A percentile compares a stretch with the other conserved stretches of the same genome.
These are phyloP conservation scores for Leishmania tropica DNA, from an alignment of 208 protist species.

Conservation along the genomic window DNA sequence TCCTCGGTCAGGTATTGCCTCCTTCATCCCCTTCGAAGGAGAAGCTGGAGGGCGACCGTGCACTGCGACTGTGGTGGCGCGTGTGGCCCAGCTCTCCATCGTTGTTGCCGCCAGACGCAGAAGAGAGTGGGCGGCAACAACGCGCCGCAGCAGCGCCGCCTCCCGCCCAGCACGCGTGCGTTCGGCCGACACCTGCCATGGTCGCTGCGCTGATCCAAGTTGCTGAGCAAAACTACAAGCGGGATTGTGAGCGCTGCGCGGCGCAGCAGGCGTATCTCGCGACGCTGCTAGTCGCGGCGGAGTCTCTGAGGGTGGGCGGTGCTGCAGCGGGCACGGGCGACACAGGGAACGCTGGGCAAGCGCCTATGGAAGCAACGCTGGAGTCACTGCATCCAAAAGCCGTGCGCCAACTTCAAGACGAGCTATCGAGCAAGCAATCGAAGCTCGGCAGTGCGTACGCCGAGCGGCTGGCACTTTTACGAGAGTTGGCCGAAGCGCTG, in stretches of 20 bases:
- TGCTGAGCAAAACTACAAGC: constrained; percentile 15
- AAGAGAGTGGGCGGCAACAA: neutral
- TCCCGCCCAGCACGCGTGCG: neutral
- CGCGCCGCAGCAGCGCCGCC: neutral
- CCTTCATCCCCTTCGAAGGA: neutral
- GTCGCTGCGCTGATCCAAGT: constrained; percentile 11
- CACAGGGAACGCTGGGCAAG: neutral
- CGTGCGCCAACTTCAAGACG: neutral
- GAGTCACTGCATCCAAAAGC: neutral
- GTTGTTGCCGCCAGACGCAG: neutral
- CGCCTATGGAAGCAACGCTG: neutral
- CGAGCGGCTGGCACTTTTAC: neutral
- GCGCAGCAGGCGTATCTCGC: constrained; percentile 9
- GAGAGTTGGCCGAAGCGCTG: constrained; percentile 2
- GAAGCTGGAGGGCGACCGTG: neutral
- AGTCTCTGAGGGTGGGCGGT: neutral
- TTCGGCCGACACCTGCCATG: constrained; percentile 22
- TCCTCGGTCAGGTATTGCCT: neutral
- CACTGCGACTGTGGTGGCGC: constrained; percentile 20
- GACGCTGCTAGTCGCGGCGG: neutral
- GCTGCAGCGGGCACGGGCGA: neutral
- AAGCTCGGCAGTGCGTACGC: constrained; percentile 3
- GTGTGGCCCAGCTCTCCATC: constrained; percentile 18
- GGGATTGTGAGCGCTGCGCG: neutral
- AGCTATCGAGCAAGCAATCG: neutral